Evolutionary conservation across 371 early-diverging fungal genomes (phyloP).

Genomic region (Mortierella polycephala): DNA sequence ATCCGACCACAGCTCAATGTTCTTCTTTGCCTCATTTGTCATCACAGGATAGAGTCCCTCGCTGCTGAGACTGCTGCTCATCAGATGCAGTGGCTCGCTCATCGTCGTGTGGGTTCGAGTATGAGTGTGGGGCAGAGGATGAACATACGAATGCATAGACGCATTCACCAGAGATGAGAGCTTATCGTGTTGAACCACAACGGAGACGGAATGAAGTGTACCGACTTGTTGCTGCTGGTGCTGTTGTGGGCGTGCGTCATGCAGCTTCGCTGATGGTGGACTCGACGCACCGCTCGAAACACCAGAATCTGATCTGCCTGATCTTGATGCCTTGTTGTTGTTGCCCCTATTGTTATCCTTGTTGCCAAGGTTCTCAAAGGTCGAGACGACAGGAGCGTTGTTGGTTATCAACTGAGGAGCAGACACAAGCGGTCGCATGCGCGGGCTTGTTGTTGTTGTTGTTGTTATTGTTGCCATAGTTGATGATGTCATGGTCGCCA

Average conservation of each 20-base stretch:
- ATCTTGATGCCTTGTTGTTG: not conserved
- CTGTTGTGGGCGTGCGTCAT: too few relatives aligned
- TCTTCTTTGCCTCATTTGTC: slow-evolving; percentile 23
- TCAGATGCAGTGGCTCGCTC: slow-evolving; percentile 5
- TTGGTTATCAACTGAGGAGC: too few relatives aligned
- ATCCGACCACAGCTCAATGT: slow-evolving; percentile 23
- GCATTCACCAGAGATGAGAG: not conserved
- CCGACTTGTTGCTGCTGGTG: not conserved
- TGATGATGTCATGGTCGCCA: not conserved
- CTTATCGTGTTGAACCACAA: not conserved
- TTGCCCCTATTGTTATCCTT: not conserved
- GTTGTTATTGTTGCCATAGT: not conserved
- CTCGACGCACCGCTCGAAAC: slow-evolving; percentile 7
- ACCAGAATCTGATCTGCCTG: slow-evolving; percentile 1
- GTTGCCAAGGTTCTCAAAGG: not conserved
- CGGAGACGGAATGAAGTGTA: not conserved
- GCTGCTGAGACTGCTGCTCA: slow-evolving; percentile 16
- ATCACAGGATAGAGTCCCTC: slow-evolving; percentile 7
- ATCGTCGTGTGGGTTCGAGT: not conserved
- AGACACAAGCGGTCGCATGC: too few relatives aligned
- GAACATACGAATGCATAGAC: not conserved
- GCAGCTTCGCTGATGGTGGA: not conserved
- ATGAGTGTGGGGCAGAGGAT: not conserved
- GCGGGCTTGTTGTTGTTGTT: not conserved
- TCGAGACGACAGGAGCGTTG: too few relatives aligned